Percentiles rank a stretch among this genome's conserved stretches.
Conservation (phyloP, 1,284 basidiomycete species). For the Cutaneotrichosporon mucoides region DNA sequence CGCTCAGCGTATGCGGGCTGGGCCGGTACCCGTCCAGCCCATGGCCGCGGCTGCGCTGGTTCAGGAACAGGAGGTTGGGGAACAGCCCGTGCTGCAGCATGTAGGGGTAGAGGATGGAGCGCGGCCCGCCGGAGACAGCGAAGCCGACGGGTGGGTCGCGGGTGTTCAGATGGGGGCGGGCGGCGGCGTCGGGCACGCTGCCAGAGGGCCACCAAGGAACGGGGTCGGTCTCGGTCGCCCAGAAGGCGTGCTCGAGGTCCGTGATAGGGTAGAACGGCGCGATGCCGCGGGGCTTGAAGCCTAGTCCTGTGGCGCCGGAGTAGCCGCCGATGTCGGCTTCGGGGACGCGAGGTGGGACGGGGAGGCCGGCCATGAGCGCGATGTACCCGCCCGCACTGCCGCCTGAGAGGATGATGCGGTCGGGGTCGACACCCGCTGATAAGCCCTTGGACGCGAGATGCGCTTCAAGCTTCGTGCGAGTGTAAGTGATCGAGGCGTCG, state of each 20-base stretch:
- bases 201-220: slow-evolving; percentile 37
- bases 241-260: slow-evolving; percentile 42
- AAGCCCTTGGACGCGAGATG: slow-evolving; percentile 28
- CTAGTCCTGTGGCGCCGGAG: slow-evolving; percentile 18
- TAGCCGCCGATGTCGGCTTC: slow-evolving; percentile 42
- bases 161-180: slow-evolving; percentile 38
- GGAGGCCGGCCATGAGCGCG: slow-evolving; percentile 41
- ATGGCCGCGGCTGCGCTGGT: slow-evolving; percentile 33
- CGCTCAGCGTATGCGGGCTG: slow-evolving; percentile 30
- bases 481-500: slow-evolving; percentile 29
- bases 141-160: slow-evolving; percentile 37
- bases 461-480: slow-evolving; percentile 36
- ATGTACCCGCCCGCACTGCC: slow-evolving; percentile 46
- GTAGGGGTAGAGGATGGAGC: slow-evolving; percentile 44
- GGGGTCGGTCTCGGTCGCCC: slow-evolving; percentile 45
- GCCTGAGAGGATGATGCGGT: slow-evolving; percentile 39
- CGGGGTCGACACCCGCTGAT: slow-evolving; percentile 28
- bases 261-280: slow-evolving; percentile 47
- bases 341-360: slow-evolving; percentile 20
- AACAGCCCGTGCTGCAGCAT: slow-evolving; percentile 47
- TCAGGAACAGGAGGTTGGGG: slow-evolving; percentile 40
- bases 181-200: slow-evolving; percentile 36
- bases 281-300: slow-evolving; percentile 32
- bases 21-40: slow-evolving; percentile 41
- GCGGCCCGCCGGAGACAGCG: slow-evolving; percentile 38